Evolutionary conservation across 2,329 filamentous ascomycete genomes (phyloP), one percentile per base, ranked within the genome.

Genomic region (Dothideomycetidae sp.): DNA sequence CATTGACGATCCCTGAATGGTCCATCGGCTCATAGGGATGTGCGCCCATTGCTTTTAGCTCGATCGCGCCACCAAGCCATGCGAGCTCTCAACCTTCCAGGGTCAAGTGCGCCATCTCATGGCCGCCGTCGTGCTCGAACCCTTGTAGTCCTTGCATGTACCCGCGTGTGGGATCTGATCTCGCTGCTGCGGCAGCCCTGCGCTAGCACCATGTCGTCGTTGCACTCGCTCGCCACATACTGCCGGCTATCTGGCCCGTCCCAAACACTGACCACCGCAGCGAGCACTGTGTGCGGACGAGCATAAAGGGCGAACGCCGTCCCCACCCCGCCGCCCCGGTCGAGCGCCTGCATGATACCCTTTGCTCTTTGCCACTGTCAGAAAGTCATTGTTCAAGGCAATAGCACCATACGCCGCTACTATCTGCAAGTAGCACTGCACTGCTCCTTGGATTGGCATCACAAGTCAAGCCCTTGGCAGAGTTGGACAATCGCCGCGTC

Each of bases 271-370:
- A n/a, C n/a, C n/a, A 26, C 21, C 21, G 21, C n/a, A 26, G 7
- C 21, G n/a, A 7, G 21, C 19, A 32, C 19, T 30, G 17, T 9
- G 11, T 29, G 31, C 36, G 7, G 36, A 32, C 33, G 28, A 37
- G 36, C 36, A 38, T 38, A 38, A 38, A 38, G 36, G 28, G 29
- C 29, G 14, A 15, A 33, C 36, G 16, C 26, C 29, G 36, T 37
- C 35, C 21, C 21, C 21, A 38, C 36, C 18, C 30, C 10, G 7
- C 21, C 31, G n/a, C n/a, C n/a, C n/a, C n/a, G n/a, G n/a, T n/a
- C n/a, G n/a, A n/a, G n/a, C n/a, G n/a, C n/a, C n/a, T n/a, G n/a
- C n/a, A n/a, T n/a, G n/a, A n/a, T n/a, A n/a, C n/a, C n/a, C n/a
- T n/a, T n/a, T n/a, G n/a, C n/a, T n/a, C n/a, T n/a, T n/a, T n/a